These are phyloP conservation scores for Fusarium illudens DNA, from an alignment of 2,329 filamentous ascomycete species.

Conservation along the genomic window DNA sequence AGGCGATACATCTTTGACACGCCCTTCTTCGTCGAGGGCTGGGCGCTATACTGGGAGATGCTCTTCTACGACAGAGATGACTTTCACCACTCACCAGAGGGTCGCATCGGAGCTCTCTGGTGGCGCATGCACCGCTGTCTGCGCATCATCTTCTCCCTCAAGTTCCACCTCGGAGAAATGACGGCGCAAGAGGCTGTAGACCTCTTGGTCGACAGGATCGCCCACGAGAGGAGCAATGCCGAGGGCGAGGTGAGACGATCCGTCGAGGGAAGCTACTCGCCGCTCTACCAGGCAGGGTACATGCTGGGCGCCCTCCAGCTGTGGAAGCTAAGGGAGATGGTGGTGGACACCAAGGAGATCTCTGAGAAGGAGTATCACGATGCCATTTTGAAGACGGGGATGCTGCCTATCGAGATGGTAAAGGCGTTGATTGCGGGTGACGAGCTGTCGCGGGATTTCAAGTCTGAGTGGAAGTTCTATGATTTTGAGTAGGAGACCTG, in stretches of 20 bases:
- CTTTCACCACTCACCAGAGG: constrained; percentile 23
- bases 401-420: constrained; percentile 30
- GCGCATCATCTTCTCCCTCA: constrained; percentile 17
- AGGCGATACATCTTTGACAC: constrained; percentile 27
- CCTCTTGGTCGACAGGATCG: constrained; percentile 6
- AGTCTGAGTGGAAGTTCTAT: constrained; percentile 30
- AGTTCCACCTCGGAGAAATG: constrained; percentile 29
- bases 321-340: constrained; percentile 28
- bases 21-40: constrained; percentile 26
- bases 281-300: constrained; percentile 28
- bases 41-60: constrained; percentile 34
- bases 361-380: constrained; percentile 29
- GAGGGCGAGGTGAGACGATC: constrained; percentile 26
- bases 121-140: constrained; percentile 31
- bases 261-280: constrained; percentile 26
- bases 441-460: constrained; percentile 20
- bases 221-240: constrained; percentile 24
- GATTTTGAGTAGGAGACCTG: constrained; percentile 18
- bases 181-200: constrained; percentile 28
- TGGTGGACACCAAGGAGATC: constrained; percentile 12
- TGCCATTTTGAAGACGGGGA: constrained; percentile 20
- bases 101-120: constrained; percentile 27
- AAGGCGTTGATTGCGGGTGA: constrained; percentile 17
- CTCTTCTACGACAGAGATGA: constrained; percentile 24
- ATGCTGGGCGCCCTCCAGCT: constrained; percentile 25